These are phyloP conservation scores for Helianthus tuberosus DNA, from an alignment of 129 eudicot species.

Conservation along the genomic window DNA sequence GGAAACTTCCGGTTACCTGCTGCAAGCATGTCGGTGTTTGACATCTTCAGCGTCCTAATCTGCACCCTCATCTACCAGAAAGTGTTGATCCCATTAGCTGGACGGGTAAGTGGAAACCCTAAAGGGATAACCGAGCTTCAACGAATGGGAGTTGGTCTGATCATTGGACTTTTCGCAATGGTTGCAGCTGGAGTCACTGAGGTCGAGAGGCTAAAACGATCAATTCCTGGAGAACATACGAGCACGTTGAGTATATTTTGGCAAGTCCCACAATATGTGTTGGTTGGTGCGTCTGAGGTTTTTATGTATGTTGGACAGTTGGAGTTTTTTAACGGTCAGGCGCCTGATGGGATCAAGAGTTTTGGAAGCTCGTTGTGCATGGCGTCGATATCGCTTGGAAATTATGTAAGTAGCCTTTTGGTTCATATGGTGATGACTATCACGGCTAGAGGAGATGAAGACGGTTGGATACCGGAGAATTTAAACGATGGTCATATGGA, in stretches of 20 bases:
- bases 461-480: conserved; percentile 77
- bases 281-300: conserved; percentile 88
- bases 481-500: conserved; percentile 74
- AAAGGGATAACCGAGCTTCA: conserved; percentile 77
- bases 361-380: conserved; percentile 84
- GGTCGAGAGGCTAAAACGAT: conserved; percentile 45
- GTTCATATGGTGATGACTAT: conserved; percentile 67
- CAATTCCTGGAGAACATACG: conserved; percentile 27
- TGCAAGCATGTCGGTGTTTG: conserved; percentile 83
- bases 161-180: conserved; percentile 73
- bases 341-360: conserved; percentile 87
- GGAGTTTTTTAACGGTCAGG: conserved; percentile 84
- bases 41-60: conserved; percentile 66
- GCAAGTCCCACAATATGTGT: conserved; percentile 83
- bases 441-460: conserved; percentile 41
- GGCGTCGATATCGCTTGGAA: conserved; percentile 87
- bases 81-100: conserved; percentile 56
- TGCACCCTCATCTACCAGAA: conserved; percentile 58
- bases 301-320: conserved; percentile 86
- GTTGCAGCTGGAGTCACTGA: conserved; percentile 71
- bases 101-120: conserved; percentile 57
- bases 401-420: conserved; percentile 68
- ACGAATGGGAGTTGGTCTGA: conserved; percentile 75
- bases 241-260: conserved; percentile 65
- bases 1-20: conserved; percentile 66